A percentile compares a stretch with the other conserved stretches of the same genome.
These are phyloP conservation scores for Pilaira anomala DNA, from an alignment of 192 early-diverging fungal species.

Conservation along the genomic window DNA sequence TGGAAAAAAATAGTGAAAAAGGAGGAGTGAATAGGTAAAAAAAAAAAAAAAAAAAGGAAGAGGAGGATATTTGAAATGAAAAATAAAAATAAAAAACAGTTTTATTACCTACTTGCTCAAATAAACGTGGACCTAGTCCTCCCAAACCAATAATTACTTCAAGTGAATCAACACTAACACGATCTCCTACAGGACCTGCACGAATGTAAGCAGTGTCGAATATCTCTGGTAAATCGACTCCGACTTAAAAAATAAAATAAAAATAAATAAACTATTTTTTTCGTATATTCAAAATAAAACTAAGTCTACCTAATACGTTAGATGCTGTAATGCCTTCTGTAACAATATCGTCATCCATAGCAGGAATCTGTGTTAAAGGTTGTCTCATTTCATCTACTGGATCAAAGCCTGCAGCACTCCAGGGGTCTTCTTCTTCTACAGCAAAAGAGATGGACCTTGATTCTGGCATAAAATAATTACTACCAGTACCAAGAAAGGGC, in stretches of 20 bases:
- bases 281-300: no score
- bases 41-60: no score
- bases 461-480: constrained; percentile 13
- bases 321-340: constrained; percentile 4
- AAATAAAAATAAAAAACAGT: no score
- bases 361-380: background rate
- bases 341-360: background rate
- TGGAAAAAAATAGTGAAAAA: no score
- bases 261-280: background rate
- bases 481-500: background rate
- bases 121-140: constrained; percentile 4
- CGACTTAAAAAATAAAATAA: constrained; percentile 26
- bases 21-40: no score
- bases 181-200: constrained; percentile 46
- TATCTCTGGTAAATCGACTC: constrained; percentile 47
- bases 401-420: constrained; percentile 14
- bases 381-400: constrained; percentile 2
- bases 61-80: no score
- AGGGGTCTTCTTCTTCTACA: constrained; percentile 27
- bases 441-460: constrained; percentile 7
- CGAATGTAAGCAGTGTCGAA: constrained; percentile 48
- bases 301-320: constrained; percentile 21
- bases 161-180: constrained; percentile 43
- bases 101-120: constrained; percentile 15
- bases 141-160: constrained; percentile 40